These are phyloP conservation scores for Boletus coccyginus DNA, from an alignment of 768 basidiomycete genomes.

Conservation along the genomic window DNA sequence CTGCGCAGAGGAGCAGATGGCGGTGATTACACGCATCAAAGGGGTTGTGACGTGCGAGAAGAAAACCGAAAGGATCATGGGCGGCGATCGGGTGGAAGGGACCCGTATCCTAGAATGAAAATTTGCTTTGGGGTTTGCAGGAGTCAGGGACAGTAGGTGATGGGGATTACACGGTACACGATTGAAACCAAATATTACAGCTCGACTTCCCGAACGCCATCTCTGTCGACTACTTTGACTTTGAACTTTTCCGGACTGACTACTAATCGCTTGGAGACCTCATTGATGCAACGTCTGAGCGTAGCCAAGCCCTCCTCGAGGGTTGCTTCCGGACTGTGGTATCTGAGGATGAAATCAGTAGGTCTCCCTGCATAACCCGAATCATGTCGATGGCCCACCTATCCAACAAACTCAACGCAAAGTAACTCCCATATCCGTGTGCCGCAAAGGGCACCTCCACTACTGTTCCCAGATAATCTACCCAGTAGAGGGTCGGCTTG, in stretches of 20 bases:
- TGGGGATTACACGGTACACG: slow-evolving; percentile 5
- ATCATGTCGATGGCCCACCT: slow-evolving; percentile 44
- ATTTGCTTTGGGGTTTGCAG: not conserved
- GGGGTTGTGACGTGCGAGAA: slow-evolving; percentile 48
- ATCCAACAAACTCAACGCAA: slow-evolving; percentile 89
- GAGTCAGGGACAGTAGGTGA: not conserved
- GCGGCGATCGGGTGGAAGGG: slow-evolving; percentile 47
- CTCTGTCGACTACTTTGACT: slow-evolving; percentile 89
- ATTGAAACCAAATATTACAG: slow-evolving; percentile 38
- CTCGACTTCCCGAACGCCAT: slow-evolving; percentile 81
- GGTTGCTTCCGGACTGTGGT: slow-evolving; percentile 85
- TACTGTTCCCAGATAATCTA: slow-evolving; percentile 93
- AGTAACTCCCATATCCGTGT: slow-evolving; percentile 94
- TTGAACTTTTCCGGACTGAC: slow-evolving; percentile 81
- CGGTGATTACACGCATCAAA: slow-evolving; percentile 34
- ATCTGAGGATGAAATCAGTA: slow-evolving; percentile 43
- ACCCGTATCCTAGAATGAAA: slow-evolving; percentile 20
- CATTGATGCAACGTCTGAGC: slow-evolving; percentile 82
- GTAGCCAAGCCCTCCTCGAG: slow-evolving; percentile 85
- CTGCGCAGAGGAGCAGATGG: slow-evolving; percentile 8
- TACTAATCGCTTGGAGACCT: slow-evolving; percentile 81
- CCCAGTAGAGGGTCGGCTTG: slow-evolving; percentile 85
- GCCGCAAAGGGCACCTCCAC: slow-evolving; percentile 89
- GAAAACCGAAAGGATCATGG: slow-evolving; percentile 50
- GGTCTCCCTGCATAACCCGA: not conserved